Base-by-base conservation (phyloP, 805 yeast species). In the Grigorovia humatica region DNA sequence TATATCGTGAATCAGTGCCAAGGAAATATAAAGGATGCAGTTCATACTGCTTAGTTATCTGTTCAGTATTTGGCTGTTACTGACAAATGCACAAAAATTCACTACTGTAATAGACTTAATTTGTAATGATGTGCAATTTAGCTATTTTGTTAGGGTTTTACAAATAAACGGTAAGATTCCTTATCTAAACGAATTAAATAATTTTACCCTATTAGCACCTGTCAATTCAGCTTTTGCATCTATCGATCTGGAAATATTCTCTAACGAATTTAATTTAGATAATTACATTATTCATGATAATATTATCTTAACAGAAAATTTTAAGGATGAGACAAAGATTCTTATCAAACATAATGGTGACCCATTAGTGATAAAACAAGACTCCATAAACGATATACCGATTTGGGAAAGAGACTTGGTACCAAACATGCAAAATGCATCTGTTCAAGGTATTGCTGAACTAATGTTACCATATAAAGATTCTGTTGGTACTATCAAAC, bases 151-250 rank as follows among this genome's bases (percentile, higher is more conserved):
- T 43, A 70, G 82, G 49, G 67, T 77, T 19, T 55, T 88, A 1
- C 96, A 87, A 61, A 66, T 76, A 50, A 72, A 74, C 49, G 89
- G 82, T 13, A 66, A 82, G 48, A 71, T 88, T 1, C 88, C 88
- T 2, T 64, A 68, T 43, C 63, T 88, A 35, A 87, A 85, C 60
- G 68, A 68, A 19, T 63, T 83, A 54, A 68, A 70, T 23, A 83
- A 85, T 62, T 78, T 83, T 52, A 86, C 96, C 0, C 66, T 88
- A n/a, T 63, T 85, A 43, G 95, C 95, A 1, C 95, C 96, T 0
- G 75, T 83, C 12, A 88, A 88, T 62, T 81, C 83, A 57, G 96
- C 96, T 0, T 86, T 85, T 64, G 72, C 70, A 4, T 8, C 41
- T 15, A 15, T 42, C 6, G 46, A 48, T n/a, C 13, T 46, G 7